Base-by-base conservation (phyloP, 139 green algal genomes). In the Mesostigma viride region DNA sequence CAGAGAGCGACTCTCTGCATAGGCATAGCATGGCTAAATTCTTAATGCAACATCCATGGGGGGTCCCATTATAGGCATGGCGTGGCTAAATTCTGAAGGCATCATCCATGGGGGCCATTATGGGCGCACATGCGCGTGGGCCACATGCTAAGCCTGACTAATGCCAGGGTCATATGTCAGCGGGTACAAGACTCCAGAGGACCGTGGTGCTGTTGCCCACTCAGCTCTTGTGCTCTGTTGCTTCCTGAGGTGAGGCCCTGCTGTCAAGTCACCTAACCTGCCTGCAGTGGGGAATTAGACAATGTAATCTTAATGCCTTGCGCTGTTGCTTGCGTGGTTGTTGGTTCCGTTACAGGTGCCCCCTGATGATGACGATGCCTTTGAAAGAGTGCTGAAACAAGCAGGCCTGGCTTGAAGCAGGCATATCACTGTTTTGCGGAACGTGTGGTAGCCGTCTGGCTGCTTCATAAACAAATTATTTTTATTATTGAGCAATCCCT, bases 311-410 rank as follows among this genome's bases (percentile, higher is more conserved):
- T 65, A 20, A 20, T 56, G 3, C 20, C 24, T 65, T 3, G 17
- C 33, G 45, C 27, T n/a, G 8, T 30, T 65, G 58, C 20, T 11
- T 67, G 32, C 6, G 5, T 22, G n/a, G 3, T 63, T 3, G 32
- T 56, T 11, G 24, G 6, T 11, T 67, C 40, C 33, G 6, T 56
- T 72, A 62, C 69, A 76, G 69, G 62, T 73, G n/a, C 44, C 40
- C 32, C 72, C 35, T 33, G 75, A 94, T 61, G 80, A 95, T 51
- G 89, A 95, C 64, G 88, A 94, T 11, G 59, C 66, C 22, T 95
- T 96, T 65, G 67, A 91, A 27, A 64, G 80, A 14, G 83, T 94
- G 24, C 74, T 96, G 1, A 82, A 84, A 46, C 74, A 91, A 44
- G 90, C 90, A 26, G 90, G 90, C 20, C 77, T 96, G 5, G 70